Evolutionary conservation across 2,329 filamentous ascomycete genomes (phyloP), one percentile per base, ranked within the genome.

Genomic region (Fusarium cyanostomum): DNA sequence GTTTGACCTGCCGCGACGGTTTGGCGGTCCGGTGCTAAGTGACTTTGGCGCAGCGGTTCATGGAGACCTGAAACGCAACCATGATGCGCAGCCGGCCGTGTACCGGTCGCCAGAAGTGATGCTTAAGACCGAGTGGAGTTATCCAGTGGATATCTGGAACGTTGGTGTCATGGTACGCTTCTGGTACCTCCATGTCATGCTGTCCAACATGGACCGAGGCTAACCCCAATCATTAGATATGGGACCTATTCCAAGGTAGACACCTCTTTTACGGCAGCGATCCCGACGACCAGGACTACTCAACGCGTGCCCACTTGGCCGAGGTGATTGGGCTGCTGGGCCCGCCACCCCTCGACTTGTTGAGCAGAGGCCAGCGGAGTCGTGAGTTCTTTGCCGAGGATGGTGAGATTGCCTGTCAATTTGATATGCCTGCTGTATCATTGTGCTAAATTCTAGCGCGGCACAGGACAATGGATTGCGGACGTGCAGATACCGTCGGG

Each of bases 31-130:
- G 3, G 34, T 54, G 4, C 37, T 55, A 3, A 15, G 44, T 15
- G 45, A 56, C n/a, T 56, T 56, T 8, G 38, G 52, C 11, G 21
- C 31, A 7, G 44, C 44, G 5, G 52, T 51, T 12, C 26, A 12
- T 12, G 52, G 45, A 8, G 45, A 56, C n/a, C n/a, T 26, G 24
- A 44, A 50, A 28, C 31, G 43, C 18, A 62, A 63, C 21, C 54
- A 69, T 37, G 42, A 62, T 24, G 66, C 62, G 18, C 68, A 72
- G 42, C 66, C 66, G 4, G 37, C 66, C 16, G 53, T 69, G 10
- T 73, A 70, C 43, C 60, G 64, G 9, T 61, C 69, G 4, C 71
- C 71, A 8, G 69, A 73, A 49, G 69, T 72, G 5, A 66, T 71
- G 57, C 41, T 73, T 1, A 45, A 54, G 52, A 59, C 57, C 2